A percentile compares a stretch with the other conserved stretches of the same genome.
phyloP scores from a whole-genome alignment of 768 basidiomycete genomes.

The Pleurotus salmoneostramineus region DNA sequence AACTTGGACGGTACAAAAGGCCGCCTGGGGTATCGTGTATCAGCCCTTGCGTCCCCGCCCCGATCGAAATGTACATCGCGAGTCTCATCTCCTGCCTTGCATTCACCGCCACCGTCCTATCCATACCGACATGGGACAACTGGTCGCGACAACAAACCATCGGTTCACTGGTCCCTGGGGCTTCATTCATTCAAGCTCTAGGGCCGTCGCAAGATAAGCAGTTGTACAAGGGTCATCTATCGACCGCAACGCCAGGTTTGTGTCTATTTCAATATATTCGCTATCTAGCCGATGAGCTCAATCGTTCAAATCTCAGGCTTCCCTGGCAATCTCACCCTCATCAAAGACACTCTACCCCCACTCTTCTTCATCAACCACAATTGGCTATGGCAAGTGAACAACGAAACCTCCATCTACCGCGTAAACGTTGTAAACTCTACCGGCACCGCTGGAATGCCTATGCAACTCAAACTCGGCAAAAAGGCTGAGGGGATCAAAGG shows the following conservation, averaged over 20 bases:
- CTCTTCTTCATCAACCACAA: conserved; percentile 52
- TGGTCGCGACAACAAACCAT: conserved; percentile 30
- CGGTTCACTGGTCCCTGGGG: conserved; percentile 35
- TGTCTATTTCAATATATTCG: not conserved
- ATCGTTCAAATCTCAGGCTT: conserved; percentile 24
- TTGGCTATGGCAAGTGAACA: conserved; percentile 50
- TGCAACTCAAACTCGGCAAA: conserved; percentile 42
- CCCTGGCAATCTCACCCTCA: conserved; percentile 45
- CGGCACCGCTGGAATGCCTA: conserved; percentile 32
- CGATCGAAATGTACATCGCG: conserved; percentile 1
- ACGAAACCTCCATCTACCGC: conserved; percentile 51
- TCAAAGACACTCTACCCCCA: conserved; percentile 30
- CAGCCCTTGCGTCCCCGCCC: not conserved
- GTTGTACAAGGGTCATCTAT: conserved; percentile 24
- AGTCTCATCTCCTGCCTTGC: conserved; percentile 11
- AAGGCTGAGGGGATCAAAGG: conserved; percentile 34
- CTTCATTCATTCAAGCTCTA: conserved; percentile 35
- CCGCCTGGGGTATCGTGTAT: not conserved
- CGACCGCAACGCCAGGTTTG: conserved; percentile 27
- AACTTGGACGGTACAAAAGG: not conserved
- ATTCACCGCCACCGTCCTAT: conserved; percentile 20
- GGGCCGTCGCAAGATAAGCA: conserved; percentile 18
- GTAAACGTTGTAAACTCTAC: conserved; percentile 55
- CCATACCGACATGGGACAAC: conserved; percentile 42
- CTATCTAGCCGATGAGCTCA: not conserved